These are phyloP conservation scores for Starmerella tilneyi DNA, from an alignment of 805 yeast species.

Conservation along the genomic window DNA sequence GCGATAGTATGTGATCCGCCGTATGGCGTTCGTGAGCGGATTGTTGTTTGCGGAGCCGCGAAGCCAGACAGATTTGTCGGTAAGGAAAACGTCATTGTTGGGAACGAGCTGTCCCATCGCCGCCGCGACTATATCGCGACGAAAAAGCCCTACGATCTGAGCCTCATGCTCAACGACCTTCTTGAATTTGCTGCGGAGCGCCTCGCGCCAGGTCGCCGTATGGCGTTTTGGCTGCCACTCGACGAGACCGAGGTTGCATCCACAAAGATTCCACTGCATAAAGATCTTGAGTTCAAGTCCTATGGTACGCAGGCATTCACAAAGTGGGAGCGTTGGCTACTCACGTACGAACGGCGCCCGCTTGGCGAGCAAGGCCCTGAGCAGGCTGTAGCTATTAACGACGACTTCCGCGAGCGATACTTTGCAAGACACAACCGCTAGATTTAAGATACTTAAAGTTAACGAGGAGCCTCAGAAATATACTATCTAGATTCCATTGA, in stretches of 20 bases:
- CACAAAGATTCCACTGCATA: constrained; percentile 59
- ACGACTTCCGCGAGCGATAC: constrained; percentile 64
- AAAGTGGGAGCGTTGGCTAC: constrained; percentile 82
- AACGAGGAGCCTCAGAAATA: constrained; percentile 23
- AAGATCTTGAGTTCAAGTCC: constrained; percentile 55
- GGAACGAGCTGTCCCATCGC: constrained; percentile 67
- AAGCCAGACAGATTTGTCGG: constrained; percentile 56
- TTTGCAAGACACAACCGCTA: constrained; percentile 47
- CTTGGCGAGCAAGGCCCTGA: constrained; percentile 35
- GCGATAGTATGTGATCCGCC: constrained; percentile 94
- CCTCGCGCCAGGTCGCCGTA: constrained; percentile 63
- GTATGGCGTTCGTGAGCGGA: constrained; percentile 91
- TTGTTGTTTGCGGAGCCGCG: constrained; percentile 81
- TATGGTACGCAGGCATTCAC: constrained; percentile 79
- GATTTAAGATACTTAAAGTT: background rate
- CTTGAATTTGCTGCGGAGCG: constrained; percentile 61
- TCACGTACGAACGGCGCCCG: constrained; percentile 62
- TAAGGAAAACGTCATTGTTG: constrained; percentile 57
- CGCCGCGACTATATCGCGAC: constrained; percentile 83
- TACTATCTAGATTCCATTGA: constrained; percentile 30
- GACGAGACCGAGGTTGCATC: constrained; percentile 63
- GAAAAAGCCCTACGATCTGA: constrained; percentile 78
- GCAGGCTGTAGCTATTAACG: constrained; percentile 41
- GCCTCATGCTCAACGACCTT: constrained; percentile 65
- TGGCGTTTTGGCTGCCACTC: constrained; percentile 97